phyloP scores from a whole-genome alignment of 1,139 yeast species.

The Candida sp. region DNA sequence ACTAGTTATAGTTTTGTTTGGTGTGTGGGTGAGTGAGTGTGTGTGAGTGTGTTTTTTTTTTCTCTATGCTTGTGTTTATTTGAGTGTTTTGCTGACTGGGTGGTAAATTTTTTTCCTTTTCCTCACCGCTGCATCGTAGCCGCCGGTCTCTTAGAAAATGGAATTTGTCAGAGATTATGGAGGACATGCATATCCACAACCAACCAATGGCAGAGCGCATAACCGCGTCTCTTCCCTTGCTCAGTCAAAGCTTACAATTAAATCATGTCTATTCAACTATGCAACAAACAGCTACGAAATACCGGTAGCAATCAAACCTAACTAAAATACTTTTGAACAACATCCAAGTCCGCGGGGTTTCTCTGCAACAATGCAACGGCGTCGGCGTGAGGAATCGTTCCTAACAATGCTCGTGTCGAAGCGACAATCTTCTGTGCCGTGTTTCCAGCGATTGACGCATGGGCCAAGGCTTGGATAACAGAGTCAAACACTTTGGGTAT shows the following conservation, averaged over 20 bases:
- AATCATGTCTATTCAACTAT: slow-evolving; percentile 1
- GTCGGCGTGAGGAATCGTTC: slow-evolving; percentile 59
- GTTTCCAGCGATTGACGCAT: slow-evolving; percentile 69
- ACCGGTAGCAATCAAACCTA: background rate
- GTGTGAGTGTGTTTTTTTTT: background rate
- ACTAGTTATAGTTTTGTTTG: too few species aligned
- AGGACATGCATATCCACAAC: too few species aligned
- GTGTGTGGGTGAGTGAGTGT: background rate
- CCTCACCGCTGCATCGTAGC: too few species aligned
- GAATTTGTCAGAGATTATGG: too few species aligned
- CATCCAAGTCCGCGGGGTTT: slow-evolving; percentile 65
- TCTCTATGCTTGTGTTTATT: background rate
- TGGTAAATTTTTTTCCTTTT: too few species aligned
- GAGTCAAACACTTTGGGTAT: slow-evolving; percentile 71
- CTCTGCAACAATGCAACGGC: slow-evolving; percentile 68
- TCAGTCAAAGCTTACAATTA: background rate
- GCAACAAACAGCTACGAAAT: background rate
- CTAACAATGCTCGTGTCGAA: slow-evolving; percentile 57
- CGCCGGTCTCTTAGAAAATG: too few species aligned
- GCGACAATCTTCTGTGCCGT: slow-evolving; percentile 68
- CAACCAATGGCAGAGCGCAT: too few species aligned
- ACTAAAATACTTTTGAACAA: slow-evolving; percentile 51
- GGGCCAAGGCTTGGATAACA: slow-evolving; percentile 78
- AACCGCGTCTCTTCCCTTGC: too few species aligned
- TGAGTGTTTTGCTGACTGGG: background rate